These are phyloP conservation scores for Paecilomyces fulvus DNA, from an alignment of 2,329 filamentous ascomycete species.

Conservation along the genomic window DNA sequence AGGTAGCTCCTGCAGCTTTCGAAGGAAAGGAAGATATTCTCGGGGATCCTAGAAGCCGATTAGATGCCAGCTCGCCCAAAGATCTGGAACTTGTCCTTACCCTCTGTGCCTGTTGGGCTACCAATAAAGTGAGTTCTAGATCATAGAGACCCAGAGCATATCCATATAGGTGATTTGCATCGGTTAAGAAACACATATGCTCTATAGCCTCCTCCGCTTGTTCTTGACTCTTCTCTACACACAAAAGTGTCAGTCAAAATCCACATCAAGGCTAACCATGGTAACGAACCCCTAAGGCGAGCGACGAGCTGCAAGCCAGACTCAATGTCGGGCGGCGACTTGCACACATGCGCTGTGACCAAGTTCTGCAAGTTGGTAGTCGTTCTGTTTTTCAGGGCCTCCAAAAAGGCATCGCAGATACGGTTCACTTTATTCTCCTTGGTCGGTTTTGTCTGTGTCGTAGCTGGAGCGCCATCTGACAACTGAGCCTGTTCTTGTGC, in stretches of 20 bases:
- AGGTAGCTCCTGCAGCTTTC: slow-evolving; percentile 69
- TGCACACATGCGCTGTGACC: slow-evolving; percentile 91
- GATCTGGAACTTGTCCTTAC: slow-evolving; percentile 21
- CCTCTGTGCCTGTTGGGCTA: slow-evolving; percentile 92
- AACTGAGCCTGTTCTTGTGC: slow-evolving; percentile 15
- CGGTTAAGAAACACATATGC: slow-evolving; percentile 94
- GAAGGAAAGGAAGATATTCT: slow-evolving; percentile 92
- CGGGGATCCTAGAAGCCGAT: slow-evolving; percentile 44
- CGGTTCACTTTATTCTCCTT: slow-evolving; percentile 64
- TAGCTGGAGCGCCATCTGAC: slow-evolving; percentile 6
- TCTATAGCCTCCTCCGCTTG: slow-evolving; percentile 84
- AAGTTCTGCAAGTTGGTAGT: slow-evolving; percentile 73
- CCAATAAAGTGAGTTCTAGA: slow-evolving; percentile 76
- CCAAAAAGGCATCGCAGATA: slow-evolving; percentile 78
- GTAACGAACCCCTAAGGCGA: slow-evolving; percentile 47
- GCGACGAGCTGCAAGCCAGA: slow-evolving; percentile 75
- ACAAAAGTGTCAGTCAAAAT: slow-evolving; percentile 8
- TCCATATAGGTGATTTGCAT: slow-evolving; percentile 86
- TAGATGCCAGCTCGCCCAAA: background rate
- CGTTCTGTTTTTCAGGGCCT: slow-evolving; percentile 54
- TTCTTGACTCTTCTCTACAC: slow-evolving; percentile 50
- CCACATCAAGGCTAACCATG: background rate
- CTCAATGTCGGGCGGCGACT: slow-evolving; percentile 79
- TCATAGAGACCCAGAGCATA: slow-evolving; percentile 86
- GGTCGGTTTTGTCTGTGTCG: slow-evolving; percentile 6